These are phyloP conservation scores for Dactylellina cionopaga DNA, from an alignment of 2,329 filamentous ascomycete species.

Conservation along the genomic window DNA sequence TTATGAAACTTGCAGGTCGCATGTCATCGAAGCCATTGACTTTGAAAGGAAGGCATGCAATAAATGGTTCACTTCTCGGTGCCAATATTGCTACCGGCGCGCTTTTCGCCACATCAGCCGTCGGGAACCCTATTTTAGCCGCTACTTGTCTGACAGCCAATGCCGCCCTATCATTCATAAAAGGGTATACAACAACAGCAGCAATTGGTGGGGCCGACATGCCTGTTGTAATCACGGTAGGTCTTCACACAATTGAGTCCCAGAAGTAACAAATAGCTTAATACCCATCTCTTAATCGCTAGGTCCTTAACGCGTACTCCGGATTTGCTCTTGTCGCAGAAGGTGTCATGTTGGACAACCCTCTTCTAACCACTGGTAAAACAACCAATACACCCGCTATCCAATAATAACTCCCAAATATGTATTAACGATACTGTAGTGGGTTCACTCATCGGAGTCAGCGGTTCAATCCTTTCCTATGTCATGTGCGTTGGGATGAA, in stretches of 20 bases:
- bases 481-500: constrained; percentile 94
- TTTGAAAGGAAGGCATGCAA: constrained; percentile 76
- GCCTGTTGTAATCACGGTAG: constrained; percentile 64
- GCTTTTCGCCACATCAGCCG: constrained; percentile 84
- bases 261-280: too few relatives aligned
- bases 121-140: constrained; percentile 77
- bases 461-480: constrained; percentile 87
- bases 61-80: constrained; percentile 79
- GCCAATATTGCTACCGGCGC: constrained; percentile 82
- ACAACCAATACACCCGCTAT: not conserved
- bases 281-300: too few relatives aligned
- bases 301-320: constrained; percentile 85
- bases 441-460: constrained; percentile 86
- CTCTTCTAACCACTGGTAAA: constrained; percentile 74
- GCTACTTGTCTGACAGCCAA: constrained; percentile 81
- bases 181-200: constrained; percentile 86
- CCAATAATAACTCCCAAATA: not conserved
- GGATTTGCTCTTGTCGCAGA: constrained; percentile 90
- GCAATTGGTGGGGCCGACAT: constrained; percentile 94
- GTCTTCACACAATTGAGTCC: constrained; percentile 49
- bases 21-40: constrained; percentile 81
- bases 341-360: constrained; percentile 90
- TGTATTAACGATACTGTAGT: constrained; percentile 62
- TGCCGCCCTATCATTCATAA: constrained; percentile 79
- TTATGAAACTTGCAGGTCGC: constrained; percentile 82